phyloP scores from a whole-genome alignment of 2,329 filamentous ascomycete species.

The Xylariomycetidae sp. region DNA sequence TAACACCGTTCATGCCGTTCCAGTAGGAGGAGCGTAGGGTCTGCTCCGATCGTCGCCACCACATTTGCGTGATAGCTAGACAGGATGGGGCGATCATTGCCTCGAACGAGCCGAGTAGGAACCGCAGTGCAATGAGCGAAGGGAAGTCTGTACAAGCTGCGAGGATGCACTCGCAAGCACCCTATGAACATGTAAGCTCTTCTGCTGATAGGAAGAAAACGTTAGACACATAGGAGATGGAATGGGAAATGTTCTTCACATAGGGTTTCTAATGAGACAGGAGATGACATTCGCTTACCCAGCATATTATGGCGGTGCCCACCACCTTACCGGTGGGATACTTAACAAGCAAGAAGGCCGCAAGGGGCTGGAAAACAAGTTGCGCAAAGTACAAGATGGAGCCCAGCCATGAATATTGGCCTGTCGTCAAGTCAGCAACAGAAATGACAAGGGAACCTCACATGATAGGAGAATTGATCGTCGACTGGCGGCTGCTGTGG shows the following conservation, averaged over 20 bases:
- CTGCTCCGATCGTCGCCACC: slow-evolving; percentile 47
- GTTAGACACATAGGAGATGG: too few relatives aligned
- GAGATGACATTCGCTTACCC: slow-evolving; percentile 33
- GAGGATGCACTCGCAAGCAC: slow-evolving; percentile 43
- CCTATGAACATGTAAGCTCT: slow-evolving; percentile 21
- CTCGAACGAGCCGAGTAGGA: slow-evolving; percentile 41
- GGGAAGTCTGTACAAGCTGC: slow-evolving; percentile 42
- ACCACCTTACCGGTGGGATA: slow-evolving; percentile 50
- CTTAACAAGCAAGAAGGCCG: slow-evolving; percentile 46
- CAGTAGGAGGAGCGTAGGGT: slow-evolving; percentile 44
- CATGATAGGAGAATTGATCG: too few relatives aligned
- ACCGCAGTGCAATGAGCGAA: slow-evolving; percentile 37
- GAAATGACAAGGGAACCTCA: too few relatives aligned
- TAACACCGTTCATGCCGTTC: slow-evolving; percentile 51
- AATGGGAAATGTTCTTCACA: too few relatives aligned
- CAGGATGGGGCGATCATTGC: slow-evolving; percentile 45
- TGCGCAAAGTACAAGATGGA: slow-evolving; percentile 57
- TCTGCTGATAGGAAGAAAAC: background rate
- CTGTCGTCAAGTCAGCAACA: background rate
- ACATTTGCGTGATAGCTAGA: slow-evolving; percentile 48
- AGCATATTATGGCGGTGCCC: slow-evolving; percentile 43
- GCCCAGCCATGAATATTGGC: slow-evolving; percentile 53
- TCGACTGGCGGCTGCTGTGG: too few relatives aligned
- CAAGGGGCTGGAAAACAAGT: slow-evolving; percentile 50
- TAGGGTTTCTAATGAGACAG: too few relatives aligned